Evolutionary conservation across 2,329 filamentous ascomycete genomes (phyloP).

Genomic region (Dactylellina sp.): DNA sequence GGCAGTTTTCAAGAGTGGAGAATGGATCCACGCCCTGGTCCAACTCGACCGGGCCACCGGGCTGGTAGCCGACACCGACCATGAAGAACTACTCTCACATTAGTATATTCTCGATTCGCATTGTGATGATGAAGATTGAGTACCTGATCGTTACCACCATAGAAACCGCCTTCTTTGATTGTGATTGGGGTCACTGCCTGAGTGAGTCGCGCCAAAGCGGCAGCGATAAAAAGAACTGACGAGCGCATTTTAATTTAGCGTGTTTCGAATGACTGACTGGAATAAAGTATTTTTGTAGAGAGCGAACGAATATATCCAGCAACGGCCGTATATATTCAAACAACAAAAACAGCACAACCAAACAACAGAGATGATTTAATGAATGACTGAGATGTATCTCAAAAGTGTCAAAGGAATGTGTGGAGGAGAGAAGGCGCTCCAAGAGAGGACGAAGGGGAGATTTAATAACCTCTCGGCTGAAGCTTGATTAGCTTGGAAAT

Average conservation of each 20-base stretch:
- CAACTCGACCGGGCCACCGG: conserved; percentile 71
- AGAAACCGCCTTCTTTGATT: conserved; percentile 54
- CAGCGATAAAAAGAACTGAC: conserved; percentile 34
- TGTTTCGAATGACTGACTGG: conserved; percentile 28
- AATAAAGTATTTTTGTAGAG: conserved; percentile 16
- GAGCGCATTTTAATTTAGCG: conserved; percentile 37
- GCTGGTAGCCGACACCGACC: conserved; percentile 76
- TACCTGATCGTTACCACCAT: conserved; percentile 41
- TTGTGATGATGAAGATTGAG: background rate
- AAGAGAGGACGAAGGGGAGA: conserved; percentile 37
- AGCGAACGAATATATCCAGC: conserved; percentile 54
- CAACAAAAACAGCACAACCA: conserved; percentile 14
- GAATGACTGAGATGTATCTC: conserved; percentile 9
- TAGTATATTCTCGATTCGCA: conserved; percentile 4
- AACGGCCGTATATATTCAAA: conserved; percentile 52
- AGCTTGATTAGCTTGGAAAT: conserved; percentile 36
- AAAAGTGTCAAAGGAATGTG: conserved; percentile 21
- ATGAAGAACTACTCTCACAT: conserved; percentile 68
- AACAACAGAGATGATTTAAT: conserved; percentile 3
- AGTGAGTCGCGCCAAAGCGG: conserved; percentile 50
- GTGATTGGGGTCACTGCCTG: conserved; percentile 53
- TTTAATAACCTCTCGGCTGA: conserved; percentile 40
- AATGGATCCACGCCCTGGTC: conserved; percentile 60
- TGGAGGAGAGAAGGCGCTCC: conserved; percentile 21
- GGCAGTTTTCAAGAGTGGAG: conserved; percentile 58